Base-by-base conservation (phyloP, 176 grass and related monocot genomes). In the Elymus sibiricus region DNA sequence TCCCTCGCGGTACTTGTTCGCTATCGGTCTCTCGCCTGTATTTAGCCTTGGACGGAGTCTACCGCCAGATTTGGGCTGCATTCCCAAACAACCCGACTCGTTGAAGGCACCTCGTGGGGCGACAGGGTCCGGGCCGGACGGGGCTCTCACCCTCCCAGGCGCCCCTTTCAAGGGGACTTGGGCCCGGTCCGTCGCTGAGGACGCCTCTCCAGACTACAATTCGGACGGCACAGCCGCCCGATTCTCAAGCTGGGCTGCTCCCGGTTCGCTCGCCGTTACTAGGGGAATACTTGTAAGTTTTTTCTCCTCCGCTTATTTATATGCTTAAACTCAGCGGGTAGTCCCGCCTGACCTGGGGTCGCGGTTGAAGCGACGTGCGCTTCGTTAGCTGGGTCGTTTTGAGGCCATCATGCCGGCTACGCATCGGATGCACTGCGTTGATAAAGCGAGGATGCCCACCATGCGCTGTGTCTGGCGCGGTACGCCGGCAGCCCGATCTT, bases 11-110 rank as follows among this genome's bases (percentile, higher is more conserved):
- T 78, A 86, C 78, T 86, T 86, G 88, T 90, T 86, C 70, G 78
- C 83, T 86, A 90, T 86, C 69, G 78, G 88, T 90, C 88, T 78
- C 83, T 86, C 77, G 59, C 77, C 77, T n/a, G 59, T 90, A 90
- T 90, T 90, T 90, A 90, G 77, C 88, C 88, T 90, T 90, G 69
- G 88, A 86, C 58, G 60, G 77, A 90, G 68, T 86, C 70, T 80
- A 86, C 65, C 53, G 43, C 82, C 64, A 34, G 56, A 89, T 80
- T 87, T 42, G 82, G 88, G 65, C n/a, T n/a, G 62, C 83, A 82
- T 86, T 90, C 83, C 70, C 61, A 83, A 90, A 83, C 49, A 80
- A 84, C 83, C 83, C 42, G 83, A 84, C 78, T 80, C 78, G 5
- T 65, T 22, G 60, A 80, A 38, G 8, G 58, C 74, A 83, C 89